Base-by-base conservation (phyloP, 768 basidiomycete species). In the Leucosporidium creatinivorum region DNA sequence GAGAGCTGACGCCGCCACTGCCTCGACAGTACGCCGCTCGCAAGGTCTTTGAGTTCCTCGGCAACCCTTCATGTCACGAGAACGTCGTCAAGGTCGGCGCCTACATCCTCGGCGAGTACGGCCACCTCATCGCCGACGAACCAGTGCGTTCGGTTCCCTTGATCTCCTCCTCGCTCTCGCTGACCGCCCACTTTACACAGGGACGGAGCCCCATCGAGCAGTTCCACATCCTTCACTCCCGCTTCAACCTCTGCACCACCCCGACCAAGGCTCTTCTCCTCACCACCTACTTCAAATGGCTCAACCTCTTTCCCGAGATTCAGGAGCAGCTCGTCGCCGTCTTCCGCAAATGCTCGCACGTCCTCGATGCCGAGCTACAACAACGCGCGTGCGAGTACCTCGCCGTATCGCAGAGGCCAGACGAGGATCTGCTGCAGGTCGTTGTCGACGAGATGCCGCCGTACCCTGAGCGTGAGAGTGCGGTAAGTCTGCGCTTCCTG, bases 361-460 rank as follows among this genome's bases (percentile, higher is more conserved):
- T 97, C 55, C 85, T 99, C 19, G 96, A 99, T 78, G 87, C 93
- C 23, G 96, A 99, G 75, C 82, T 99, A 3, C 96, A 99, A 78
- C 96, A 99, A 78, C 87, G 96, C 62, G 96, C 96, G 52, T 98
- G 94, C 84, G 96, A 99, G 79, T 98, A 92, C 77, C 89, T 89
- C 69, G 88, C 91, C 0, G 82, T 99, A 25, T 89, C 94, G 17
- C 85, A 83, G 30, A 82, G 91, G 48, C 81, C 87, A 25, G 91
- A 93, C 59, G 91, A 93, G 47, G 93, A 98, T 74, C 82, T 98
- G 54, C 81, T 99, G 52, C 89, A 93, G 76, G 90, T 91, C 69
- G 85, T 98, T 19, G 97, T 93, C 77, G 96, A 98, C 78, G 96
- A 98, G 79, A 98, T 99, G 87, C 96, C 96, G 1, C 93, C 94